Evolutionary conservation across 2,329 filamentous ascomycete species (phyloP).

Genomic region (Coniochaeta sp.): DNA sequence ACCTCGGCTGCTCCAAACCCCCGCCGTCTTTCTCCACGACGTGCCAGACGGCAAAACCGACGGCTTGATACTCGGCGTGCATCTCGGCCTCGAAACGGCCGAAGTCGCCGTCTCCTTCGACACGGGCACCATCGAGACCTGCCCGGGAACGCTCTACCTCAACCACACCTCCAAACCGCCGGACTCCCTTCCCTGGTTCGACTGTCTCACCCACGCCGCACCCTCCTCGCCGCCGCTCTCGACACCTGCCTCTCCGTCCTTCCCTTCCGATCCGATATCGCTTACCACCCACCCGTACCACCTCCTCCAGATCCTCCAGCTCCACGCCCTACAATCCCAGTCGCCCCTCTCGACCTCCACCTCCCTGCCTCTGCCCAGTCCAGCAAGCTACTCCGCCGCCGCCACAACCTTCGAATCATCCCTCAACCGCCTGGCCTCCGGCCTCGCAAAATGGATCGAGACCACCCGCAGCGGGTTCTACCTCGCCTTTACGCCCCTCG

Average conservation of each 20-base stretch:
- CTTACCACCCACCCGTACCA: not conserved
- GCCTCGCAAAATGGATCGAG: not conserved
- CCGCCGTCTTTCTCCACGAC: not conserved
- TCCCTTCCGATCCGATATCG: not conserved
- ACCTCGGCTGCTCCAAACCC: not conserved
- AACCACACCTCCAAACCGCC: not conserved
- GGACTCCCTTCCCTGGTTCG: not conserved
- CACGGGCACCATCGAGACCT: not conserved
- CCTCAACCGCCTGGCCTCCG: not conserved
- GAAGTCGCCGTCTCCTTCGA: conserved; percentile 2
- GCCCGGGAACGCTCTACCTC: conserved; percentile 1
- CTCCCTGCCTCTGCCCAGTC: not conserved
- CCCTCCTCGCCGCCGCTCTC: not conserved
- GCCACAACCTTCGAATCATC: not conserved
- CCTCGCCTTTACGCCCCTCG: not conserved
- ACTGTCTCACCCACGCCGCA: not conserved
- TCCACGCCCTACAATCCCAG: not conserved
- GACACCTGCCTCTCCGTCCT: not conserved
- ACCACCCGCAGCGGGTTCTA: not conserved
- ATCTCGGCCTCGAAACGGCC: not conserved
- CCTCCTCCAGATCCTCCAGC: conserved; percentile 2
- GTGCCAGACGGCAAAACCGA: not conserved
- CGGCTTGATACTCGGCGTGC: not conserved
- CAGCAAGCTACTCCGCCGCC: not conserved
- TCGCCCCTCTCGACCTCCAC: not conserved